A percentile compares a stretch with the other conserved stretches of the same genome.
Conservation (phyloP, 805 yeast species). For the Allodekkera sacchari region DNA sequence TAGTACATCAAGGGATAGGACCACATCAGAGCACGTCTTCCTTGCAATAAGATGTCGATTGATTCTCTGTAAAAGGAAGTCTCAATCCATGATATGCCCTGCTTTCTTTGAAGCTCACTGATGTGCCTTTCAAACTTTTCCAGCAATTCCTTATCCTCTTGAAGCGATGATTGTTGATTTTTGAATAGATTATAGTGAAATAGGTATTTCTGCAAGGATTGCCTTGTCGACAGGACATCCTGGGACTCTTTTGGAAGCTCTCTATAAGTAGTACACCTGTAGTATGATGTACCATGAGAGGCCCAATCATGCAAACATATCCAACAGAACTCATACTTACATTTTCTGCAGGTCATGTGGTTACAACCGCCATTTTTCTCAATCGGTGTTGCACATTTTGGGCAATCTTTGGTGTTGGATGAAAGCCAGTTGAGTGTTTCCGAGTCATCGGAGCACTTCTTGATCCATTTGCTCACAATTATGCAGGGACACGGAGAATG, state of each 20-base stretch:
- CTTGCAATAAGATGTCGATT: slow-evolving; percentile 51
- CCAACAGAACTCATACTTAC: slow-evolving; percentile 87
- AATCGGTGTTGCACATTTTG: slow-evolving; percentile 68
- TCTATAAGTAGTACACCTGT: slow-evolving; percentile 42
- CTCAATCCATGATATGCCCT: slow-evolving; percentile 76
- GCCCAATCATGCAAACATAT: slow-evolving; percentile 75
- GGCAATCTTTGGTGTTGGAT: slow-evolving; percentile 79
- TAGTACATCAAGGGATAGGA: slow-evolving; percentile 77
- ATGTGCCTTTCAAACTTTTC: slow-evolving; percentile 57
- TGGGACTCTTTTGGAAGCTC: slow-evolving; percentile 38
- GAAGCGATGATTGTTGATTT: slow-evolving; percentile 69
- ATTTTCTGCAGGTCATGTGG: slow-evolving; percentile 84
- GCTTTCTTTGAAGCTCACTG: slow-evolving; percentile 52
- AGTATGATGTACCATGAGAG: slow-evolving; percentile 53
- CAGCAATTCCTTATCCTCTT: slow-evolving; percentile 59
- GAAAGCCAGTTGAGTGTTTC: slow-evolving; percentile 85
- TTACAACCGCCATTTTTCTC: slow-evolving; percentile 97
- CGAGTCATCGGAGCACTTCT: slow-evolving; percentile 76
- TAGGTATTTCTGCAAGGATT: slow-evolving; percentile 54
- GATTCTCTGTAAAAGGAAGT: slow-evolving; percentile 77
- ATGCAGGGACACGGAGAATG: slow-evolving; percentile 84
- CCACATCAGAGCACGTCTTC: slow-evolving; percentile 82
- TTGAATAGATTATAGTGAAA: slow-evolving; percentile 69
- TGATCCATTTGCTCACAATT: slow-evolving; percentile 61
- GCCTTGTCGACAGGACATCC: slow-evolving; percentile 34